These are phyloP conservation scores for Puccinia novopanici DNA, from an alignment of 1,284 basidiomycete genomes.

Conservation along the genomic window DNA sequence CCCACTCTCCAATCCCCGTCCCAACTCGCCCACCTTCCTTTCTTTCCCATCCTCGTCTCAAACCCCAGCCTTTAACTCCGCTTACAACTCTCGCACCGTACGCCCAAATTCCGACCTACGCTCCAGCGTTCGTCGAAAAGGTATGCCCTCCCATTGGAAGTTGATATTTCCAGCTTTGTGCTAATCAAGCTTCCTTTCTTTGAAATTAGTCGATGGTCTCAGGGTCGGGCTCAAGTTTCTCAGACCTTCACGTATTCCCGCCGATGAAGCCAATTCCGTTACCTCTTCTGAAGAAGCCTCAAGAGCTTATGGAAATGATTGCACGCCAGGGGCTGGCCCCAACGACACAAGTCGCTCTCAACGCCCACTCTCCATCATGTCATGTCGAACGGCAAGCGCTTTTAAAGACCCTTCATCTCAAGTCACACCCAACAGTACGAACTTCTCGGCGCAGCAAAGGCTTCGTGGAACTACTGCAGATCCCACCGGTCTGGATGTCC, in stretches of 20 bases:
- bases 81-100: slow-evolving; percentile 2
- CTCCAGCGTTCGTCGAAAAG: slow-evolving; percentile 31
- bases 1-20: background rate
- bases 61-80: slow-evolving; percentile 13
- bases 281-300: slow-evolving; percentile 1
- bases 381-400: background rate
- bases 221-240: background rate
- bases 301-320: background rate
- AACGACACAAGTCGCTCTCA: background rate
- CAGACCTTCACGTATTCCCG: slow-evolving; percentile 15
- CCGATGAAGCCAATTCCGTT: slow-evolving; percentile 7
- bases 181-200: background rate
- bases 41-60: background rate
- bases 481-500: background rate
- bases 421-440: background rate
- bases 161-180: background rate
- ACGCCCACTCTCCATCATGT: background rate
- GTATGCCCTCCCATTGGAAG: background rate
- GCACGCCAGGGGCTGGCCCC: background rate
- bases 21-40: background rate
- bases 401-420: background rate
- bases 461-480: background rate
- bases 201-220: slow-evolving; percentile 8
- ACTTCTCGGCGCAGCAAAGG: background rate
- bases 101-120: slow-evolving; percentile 11